A percentile compares a stretch with the other conserved stretches of the same genome.
Evolutionary conservation across 106 monocot species (phyloP).

Genomic region (Gastrodia elata): DNA sequence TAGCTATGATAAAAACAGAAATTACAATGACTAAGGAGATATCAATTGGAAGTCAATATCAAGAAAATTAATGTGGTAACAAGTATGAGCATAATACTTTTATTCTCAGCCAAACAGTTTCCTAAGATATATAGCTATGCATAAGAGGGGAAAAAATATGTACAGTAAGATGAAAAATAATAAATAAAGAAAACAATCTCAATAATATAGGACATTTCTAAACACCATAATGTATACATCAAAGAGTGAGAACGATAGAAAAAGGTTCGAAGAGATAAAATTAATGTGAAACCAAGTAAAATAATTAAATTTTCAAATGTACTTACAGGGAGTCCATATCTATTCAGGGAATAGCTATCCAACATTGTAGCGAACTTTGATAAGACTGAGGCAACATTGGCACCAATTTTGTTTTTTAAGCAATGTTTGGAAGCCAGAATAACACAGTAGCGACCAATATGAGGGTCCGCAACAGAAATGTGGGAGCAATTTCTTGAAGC

Average conservation of each 20-base stretch:
- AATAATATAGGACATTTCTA: not conserved
- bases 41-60: not conserved
- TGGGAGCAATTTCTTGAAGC: constrained; percentile 6
- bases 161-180: not conserved
- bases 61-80: not conserved
- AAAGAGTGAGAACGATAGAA: not conserved
- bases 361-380: constrained; percentile 52
- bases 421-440: constrained; percentile 57
- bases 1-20: too few species aligned
- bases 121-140: not conserved
- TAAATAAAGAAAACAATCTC: not conserved
- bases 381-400: constrained; percentile 26
- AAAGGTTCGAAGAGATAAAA: not conserved
- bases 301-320: constrained; percentile 1
- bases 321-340: constrained; percentile 90
- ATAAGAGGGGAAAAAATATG: not conserved
- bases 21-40: not conserved
- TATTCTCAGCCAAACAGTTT: not conserved
- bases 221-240: not conserved
- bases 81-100: not conserved
- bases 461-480: constrained; percentile 46
- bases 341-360: constrained; percentile 47
- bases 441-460: constrained; percentile 63
- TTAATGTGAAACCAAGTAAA: not conserved
- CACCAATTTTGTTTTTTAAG: constrained; percentile 65